These are phyloP conservation scores for Candolleomyces aberdarensis DNA, from an alignment of 768 basidiomycete species.

Conservation along the genomic window DNA sequence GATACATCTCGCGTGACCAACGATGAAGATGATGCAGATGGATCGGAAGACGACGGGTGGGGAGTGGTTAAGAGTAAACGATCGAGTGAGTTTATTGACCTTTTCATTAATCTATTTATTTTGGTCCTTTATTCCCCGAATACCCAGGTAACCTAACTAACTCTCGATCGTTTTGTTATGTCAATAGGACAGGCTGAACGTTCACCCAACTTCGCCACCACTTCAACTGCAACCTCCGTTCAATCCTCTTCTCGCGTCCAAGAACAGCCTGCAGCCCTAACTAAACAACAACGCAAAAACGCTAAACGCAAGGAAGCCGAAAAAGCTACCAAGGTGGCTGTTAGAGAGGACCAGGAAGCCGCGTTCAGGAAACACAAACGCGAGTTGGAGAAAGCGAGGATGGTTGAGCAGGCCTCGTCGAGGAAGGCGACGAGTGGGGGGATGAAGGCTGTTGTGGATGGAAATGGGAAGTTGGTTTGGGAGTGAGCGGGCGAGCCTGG, in stretches of 20 bases:
- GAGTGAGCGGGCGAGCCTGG: slow-evolving; percentile 28
- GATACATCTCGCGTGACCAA: slow-evolving; percentile 24
- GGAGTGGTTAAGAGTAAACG: slow-evolving; percentile 64
- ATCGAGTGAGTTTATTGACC: slow-evolving; percentile 33
- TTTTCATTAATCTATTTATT: background rate
- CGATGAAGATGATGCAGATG: slow-evolving; percentile 32
- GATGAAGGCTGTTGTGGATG: slow-evolving; percentile 59
- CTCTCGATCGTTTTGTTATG: background rate
- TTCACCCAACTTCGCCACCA: background rate
- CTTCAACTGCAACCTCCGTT: background rate
- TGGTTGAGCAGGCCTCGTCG: slow-evolving; percentile 41
- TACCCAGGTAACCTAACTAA: background rate
- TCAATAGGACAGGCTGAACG: background rate
- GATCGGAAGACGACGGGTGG: slow-evolving; percentile 68
- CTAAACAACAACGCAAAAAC: slow-evolving; percentile 72
- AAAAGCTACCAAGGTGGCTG: slow-evolving; percentile 55
- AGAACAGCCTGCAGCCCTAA: slow-evolving; percentile 37
- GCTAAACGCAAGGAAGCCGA: slow-evolving; percentile 52
- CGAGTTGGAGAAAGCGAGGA: slow-evolving; percentile 52
- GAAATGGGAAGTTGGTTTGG: slow-evolving; percentile 57
- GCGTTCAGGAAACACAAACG: slow-evolving; percentile 56
- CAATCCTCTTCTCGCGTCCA: background rate
- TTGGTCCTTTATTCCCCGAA: background rate
- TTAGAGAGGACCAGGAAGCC: slow-evolving; percentile 49
- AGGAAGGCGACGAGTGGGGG: slow-evolving; percentile 47